A percentile compares a stretch with the other conserved stretches of the same genome.
phyloP scores from a whole-genome alignment of 345 rosid species.

The Lumnitzera racemosa region DNA sequence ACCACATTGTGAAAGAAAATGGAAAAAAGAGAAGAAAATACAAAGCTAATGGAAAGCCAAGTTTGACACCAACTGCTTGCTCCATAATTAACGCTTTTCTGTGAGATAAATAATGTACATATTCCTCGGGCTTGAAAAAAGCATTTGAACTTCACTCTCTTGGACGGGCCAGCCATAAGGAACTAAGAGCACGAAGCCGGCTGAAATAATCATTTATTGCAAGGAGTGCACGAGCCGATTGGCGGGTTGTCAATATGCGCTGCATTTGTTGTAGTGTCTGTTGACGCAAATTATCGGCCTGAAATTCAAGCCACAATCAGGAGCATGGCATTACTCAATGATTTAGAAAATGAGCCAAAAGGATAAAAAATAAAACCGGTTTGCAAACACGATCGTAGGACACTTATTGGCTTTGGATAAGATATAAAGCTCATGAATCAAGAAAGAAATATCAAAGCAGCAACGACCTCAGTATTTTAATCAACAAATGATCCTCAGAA shows the following conservation, averaged over 20 bases:
- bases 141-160: constrained; percentile 44
- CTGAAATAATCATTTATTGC: constrained; percentile 87
- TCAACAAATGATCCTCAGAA: too few species aligned
- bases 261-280: constrained; percentile 93
- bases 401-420: too few species aligned
- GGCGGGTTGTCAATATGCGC: constrained; percentile 78
- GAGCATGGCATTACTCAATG: not conserved
- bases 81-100: constrained; percentile 4
- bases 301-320: constrained; percentile 9
- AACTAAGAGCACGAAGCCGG: constrained; percentile 90
- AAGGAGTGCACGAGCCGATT: constrained; percentile 94
- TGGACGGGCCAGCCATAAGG: constrained; percentile 97
- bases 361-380: too few species aligned
- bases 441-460: too few species aligned
- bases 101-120: constrained; percentile 9
- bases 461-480: too few species aligned
- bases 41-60: not conserved
- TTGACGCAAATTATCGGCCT: constrained; percentile 97
- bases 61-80: constrained; percentile 1
- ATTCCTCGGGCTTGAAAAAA: not conserved
- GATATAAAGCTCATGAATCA: too few species aligned
- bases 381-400: too few species aligned
- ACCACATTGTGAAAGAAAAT: not conserved
- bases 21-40: not conserved
- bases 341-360: too few species aligned